Evolutionary conservation across 441 rosid species (phyloP).

Genomic region (Theobroma grandiflorum): DNA sequence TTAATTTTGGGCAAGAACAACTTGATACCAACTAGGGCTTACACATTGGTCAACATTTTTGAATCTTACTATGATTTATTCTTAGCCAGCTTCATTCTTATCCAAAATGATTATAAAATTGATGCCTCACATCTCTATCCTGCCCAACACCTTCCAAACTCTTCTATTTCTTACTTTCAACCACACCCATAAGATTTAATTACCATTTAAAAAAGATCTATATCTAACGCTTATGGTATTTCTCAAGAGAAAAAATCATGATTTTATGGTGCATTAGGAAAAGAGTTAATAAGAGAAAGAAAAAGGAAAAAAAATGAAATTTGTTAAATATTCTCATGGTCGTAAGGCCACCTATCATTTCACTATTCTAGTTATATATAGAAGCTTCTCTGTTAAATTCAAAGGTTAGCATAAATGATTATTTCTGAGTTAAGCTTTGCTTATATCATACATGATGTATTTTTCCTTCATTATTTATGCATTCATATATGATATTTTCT

Average conservation of each 20-base stretch:
- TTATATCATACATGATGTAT: background rate
- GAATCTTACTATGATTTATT: background rate
- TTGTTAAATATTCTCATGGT: background rate
- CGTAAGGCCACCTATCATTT: background rate
- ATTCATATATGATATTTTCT: background rate
- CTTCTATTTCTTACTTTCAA: background rate
- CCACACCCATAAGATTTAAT: too few relatives aligned
- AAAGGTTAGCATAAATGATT: slow-evolving; percentile 9
- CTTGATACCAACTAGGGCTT: background rate
- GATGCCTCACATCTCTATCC: background rate
- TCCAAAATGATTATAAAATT: background rate
- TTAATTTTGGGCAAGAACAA: background rate
- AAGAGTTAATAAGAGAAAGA: background rate
- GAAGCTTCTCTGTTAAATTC: slow-evolving; percentile 12
- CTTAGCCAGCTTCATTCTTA: background rate
- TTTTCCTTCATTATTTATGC: background rate
- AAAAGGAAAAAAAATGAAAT: background rate
- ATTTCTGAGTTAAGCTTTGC: background rate
- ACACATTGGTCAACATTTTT: background rate
- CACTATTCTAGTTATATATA: background rate
- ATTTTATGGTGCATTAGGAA: background rate
- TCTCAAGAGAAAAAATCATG: background rate
- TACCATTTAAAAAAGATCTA: background rate
- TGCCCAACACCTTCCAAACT: background rate
- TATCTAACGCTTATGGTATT: background rate